phyloP scores from a whole-genome alignment of 192 early-diverging fungal genomes.

The Umbelopsis isabellina region DNA sequence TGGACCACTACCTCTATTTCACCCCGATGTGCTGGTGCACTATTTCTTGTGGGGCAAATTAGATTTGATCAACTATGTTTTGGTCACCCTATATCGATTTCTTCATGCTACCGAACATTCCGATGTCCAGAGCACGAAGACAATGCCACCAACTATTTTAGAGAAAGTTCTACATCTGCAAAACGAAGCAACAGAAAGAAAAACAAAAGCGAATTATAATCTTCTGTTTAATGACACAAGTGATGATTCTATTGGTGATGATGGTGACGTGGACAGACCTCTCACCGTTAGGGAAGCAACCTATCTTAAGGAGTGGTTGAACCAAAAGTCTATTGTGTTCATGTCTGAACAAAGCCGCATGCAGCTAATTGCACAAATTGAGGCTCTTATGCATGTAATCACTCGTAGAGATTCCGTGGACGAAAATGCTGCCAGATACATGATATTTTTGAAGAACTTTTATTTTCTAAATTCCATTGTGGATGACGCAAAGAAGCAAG shows the following conservation, averaged over 20 bases:
- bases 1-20: slow-evolving; percentile 73
- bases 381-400: slow-evolving; percentile 72
- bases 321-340: slow-evolving; percentile 42
- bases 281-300: slow-evolving; percentile 26
- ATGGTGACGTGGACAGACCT: slow-evolving; percentile 18
- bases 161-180: slow-evolving; percentile 60
- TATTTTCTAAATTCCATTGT: slow-evolving; percentile 61
- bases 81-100: slow-evolving; percentile 67
- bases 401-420: slow-evolving; percentile 75
- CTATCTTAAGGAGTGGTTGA: slow-evolving; percentile 53
- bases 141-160: slow-evolving; percentile 63
- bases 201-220: background rate
- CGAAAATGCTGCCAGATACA: slow-evolving; percentile 84
- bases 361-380: slow-evolving; percentile 75
- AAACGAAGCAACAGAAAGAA: slow-evolving; percentile 31
- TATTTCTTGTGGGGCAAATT: slow-evolving; percentile 77
- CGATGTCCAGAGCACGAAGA: slow-evolving; percentile 41
- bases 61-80: slow-evolving; percentile 64
- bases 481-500: slow-evolving; percentile 47
- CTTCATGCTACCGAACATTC: slow-evolving; percentile 10
- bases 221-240: too few relatives aligned
- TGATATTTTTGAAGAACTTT: slow-evolving; percentile 72
- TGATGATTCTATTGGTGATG: slow-evolving; percentile 23
- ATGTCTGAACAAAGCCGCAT: slow-evolving; percentile 47
- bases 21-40: slow-evolving; percentile 69